Base-by-base conservation (phyloP, 306 rosid species). In the Prinsepia uniflora region DNA sequence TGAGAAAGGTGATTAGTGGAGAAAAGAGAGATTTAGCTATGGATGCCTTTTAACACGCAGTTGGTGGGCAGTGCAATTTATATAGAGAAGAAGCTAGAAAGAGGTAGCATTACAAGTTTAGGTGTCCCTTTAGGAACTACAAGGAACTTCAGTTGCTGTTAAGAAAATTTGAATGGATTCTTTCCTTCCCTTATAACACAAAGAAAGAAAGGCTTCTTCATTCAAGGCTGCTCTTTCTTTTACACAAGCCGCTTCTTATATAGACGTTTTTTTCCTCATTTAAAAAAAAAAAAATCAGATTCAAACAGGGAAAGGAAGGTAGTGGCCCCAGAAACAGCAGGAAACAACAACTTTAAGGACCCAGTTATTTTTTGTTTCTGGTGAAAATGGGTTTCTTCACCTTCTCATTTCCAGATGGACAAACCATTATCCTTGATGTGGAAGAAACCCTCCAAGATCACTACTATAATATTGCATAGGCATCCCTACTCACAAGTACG, bases 161-260 rank as follows among this genome's bases (percentile, higher is more conserved):
- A 18, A 55, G n/a, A 57, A 53, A 57, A 50, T 70, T 79, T 72
- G 71, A 77, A 77, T 39, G 86, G 85, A 81, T 84, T 83, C 86
- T 67, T 88, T 75, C 77, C 87, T 81, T 89, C 78, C 81, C 93
- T 84, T 81, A 42, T 45, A 79, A 76, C 67, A 72, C 70, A 72
- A 67, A 70, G 56, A 71, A 68, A 49, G 63, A 42, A 73, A 75
- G 72, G 79, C 56, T 52, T 78, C 42, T 7, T 30, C 36, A 30
- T 30, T 30, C 36, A 73, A 77, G 67, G 81, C 75, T 77, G 82
- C 67, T 77, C 36, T 71, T 79, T 52, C 79, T 34, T 72, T 76
- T 13, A 47, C 76, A 62, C 79, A 74, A 43, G 39, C 60, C 74
- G 45, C 84, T 78, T 81, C 65, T 90, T 89, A 85, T 85, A 85